phyloP scores from a whole-genome alignment of 257 asterid species.

The Verbascum thapsus region DNA sequence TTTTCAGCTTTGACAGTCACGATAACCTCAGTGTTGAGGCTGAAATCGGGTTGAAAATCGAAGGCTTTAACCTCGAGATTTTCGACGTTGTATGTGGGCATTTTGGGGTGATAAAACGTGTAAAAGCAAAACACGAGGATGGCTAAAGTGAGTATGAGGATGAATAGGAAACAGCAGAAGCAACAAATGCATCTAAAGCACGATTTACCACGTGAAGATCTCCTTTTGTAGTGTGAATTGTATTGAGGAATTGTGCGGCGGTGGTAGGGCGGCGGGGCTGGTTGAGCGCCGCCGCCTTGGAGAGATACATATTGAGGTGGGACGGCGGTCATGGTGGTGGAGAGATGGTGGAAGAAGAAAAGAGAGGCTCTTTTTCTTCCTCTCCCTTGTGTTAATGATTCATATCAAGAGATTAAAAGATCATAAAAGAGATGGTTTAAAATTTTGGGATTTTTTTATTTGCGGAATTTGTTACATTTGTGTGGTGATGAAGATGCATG shows the following conservation, averaged over 20 bases:
- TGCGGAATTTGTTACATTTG: not conserved
- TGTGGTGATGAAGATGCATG: not conserved
- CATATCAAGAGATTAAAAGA: not conserved
- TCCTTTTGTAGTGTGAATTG: constrained; percentile 23
- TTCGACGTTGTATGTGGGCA: constrained; percentile 44
- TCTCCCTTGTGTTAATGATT: not conserved
- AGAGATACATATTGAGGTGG: not conserved
- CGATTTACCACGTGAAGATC: not conserved
- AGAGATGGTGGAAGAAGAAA: not conserved
- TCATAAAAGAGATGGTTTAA: not conserved
- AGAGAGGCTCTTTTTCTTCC: not conserved
- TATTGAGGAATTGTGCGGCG: not conserved
- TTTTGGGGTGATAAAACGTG: constrained; percentile 32
- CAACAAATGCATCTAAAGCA: constrained; percentile 41
- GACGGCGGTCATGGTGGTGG: not conserved
- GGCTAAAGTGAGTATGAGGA: constrained; percentile 28
- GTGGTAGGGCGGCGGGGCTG: not conserved
- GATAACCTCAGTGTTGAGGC: constrained; percentile 33
- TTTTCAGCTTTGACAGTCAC: constrained; percentile 41
- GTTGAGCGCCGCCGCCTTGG: not conserved
- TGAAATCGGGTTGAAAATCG: constrained; percentile 38
- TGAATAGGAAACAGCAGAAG: constrained; percentile 40
- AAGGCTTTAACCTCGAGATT: constrained; percentile 44
- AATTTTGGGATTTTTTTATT: not conserved
- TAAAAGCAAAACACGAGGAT: constrained; percentile 32